phyloP scores from a whole-genome alignment of 2,329 filamentous ascomycete species.

The Aspergillus sp. region DNA sequence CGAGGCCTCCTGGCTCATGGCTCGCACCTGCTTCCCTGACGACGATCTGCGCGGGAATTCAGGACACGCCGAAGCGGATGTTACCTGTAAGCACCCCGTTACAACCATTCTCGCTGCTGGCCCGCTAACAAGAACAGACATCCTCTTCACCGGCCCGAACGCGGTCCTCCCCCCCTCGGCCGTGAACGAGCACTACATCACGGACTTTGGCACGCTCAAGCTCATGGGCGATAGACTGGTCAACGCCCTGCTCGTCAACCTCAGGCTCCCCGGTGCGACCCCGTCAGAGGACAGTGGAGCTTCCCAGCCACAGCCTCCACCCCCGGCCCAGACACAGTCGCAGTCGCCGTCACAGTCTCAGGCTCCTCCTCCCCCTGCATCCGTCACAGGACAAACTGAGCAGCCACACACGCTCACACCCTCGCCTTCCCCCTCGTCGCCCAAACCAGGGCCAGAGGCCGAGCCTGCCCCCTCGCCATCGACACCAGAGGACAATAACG shows the following conservation, averaged over 20 bases:
- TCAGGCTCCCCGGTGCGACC: constrained; percentile 17
- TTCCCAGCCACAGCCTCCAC: neutral
- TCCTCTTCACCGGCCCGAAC: constrained; percentile 35
- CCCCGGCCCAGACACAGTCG: no score
- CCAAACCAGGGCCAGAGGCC: neutral
- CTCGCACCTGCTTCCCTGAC: constrained; percentile 37
- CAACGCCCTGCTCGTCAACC: constrained; percentile 27
- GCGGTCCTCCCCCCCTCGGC: constrained; percentile 32
- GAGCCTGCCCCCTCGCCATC: neutral
- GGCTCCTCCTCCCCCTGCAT: neutral
- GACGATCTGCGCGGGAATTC: constrained; percentile 32
- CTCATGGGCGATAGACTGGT: constrained; percentile 34
- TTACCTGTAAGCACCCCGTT: constrained; percentile 30
- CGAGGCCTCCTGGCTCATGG: constrained; percentile 42
- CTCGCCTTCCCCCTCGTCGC: no score
- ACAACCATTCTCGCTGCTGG: no score
- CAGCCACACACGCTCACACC: no score
- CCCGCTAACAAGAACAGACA: constrained; percentile 26
- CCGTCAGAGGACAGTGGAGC: neutral
- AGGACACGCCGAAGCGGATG: constrained; percentile 33
- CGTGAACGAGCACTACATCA: constrained; percentile 33
- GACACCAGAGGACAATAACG: neutral
- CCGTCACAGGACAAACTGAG: neutral
- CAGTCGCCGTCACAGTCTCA: neutral
- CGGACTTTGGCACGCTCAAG: constrained; percentile 33